Conservation (phyloP, 768 basidiomycete species). For the Solioccasus polychromus region DNA sequence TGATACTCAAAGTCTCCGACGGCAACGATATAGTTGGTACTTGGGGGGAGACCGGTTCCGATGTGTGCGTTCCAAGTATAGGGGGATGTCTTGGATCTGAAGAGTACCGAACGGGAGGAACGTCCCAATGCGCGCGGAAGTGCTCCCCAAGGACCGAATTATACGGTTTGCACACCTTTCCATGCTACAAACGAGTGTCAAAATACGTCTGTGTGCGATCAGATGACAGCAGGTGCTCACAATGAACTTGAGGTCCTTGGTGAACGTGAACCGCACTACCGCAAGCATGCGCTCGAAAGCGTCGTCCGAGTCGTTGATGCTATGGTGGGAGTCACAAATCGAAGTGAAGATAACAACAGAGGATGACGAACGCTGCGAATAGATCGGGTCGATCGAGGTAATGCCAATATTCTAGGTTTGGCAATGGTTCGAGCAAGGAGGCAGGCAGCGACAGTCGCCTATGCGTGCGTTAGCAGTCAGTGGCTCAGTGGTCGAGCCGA, state of each 20-base stretch:
- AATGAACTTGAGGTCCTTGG: constrained; percentile 92
- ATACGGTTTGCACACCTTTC: constrained; percentile 92
- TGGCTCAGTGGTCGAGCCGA: constrained; percentile 5
- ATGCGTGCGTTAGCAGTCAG: constrained; percentile 12
- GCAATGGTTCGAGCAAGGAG: constrained; percentile 88
- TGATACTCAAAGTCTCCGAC: constrained; percentile 53
- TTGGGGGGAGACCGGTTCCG: constrained; percentile 25
- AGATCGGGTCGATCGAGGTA: constrained; percentile 89
- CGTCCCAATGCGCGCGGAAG: constrained; percentile 86
- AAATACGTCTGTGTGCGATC: background rate
- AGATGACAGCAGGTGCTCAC: constrained; percentile 41
- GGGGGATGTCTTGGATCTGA: constrained; percentile 46
- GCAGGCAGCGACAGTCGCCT: constrained; percentile 94
- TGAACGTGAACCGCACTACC: constrained; percentile 81
- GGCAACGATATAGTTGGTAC: constrained; percentile 20
- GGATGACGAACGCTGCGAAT: constrained; percentile 77
- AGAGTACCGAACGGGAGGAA: constrained; percentile 58
- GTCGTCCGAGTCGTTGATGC: constrained; percentile 89
- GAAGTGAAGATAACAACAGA: background rate
- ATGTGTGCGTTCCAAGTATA: constrained; percentile 41
- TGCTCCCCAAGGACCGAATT: constrained; percentile 87
- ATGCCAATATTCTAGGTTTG: constrained; percentile 96
- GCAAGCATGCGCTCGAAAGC: constrained; percentile 96
- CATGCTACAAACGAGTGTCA: constrained; percentile 50
- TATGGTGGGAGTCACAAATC: constrained; percentile 29